Evolutionary conservation across 257 asterid species (phyloP).

Genomic region (Rhazya stricta): DNA sequence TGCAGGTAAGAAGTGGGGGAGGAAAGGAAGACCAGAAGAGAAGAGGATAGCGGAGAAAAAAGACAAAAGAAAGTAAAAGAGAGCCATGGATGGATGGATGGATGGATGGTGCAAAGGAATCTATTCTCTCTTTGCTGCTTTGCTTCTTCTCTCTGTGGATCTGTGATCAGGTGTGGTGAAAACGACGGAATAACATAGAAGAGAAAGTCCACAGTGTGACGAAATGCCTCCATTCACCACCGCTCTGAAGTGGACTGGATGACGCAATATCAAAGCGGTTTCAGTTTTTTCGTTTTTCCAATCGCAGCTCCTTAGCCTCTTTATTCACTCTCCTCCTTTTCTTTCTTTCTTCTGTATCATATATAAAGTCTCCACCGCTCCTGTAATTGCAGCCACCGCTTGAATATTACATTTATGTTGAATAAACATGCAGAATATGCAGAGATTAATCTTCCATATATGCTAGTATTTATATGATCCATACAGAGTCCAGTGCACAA

Average conservation of each 20-base stretch:
- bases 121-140: too few relatives aligned
- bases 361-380: too few relatives aligned
- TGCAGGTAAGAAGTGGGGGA: too few relatives aligned
- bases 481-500: too few relatives aligned
- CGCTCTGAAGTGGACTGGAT: background rate
- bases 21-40: background rate
- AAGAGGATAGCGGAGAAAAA: background rate
- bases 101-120: too few relatives aligned
- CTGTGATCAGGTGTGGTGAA: background rate
- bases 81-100: too few relatives aligned
- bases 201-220: constrained; percentile 4
- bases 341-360: background rate
- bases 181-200: background rate
- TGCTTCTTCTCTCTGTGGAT: too few relatives aligned
- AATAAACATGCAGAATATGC: too few relatives aligned
- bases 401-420: too few relatives aligned
- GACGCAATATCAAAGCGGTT: background rate
- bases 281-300: background rate
- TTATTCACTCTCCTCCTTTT: background rate
- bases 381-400: too few relatives aligned
- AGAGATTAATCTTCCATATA: too few relatives aligned
- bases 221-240: background rate
- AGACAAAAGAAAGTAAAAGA: background rate
- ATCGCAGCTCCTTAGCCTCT: background rate
- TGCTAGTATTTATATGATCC: too few relatives aligned